Evolutionary conservation across 768 basidiomycete species (phyloP).

Genomic region (Hygrophorus pudorinus): DNA sequence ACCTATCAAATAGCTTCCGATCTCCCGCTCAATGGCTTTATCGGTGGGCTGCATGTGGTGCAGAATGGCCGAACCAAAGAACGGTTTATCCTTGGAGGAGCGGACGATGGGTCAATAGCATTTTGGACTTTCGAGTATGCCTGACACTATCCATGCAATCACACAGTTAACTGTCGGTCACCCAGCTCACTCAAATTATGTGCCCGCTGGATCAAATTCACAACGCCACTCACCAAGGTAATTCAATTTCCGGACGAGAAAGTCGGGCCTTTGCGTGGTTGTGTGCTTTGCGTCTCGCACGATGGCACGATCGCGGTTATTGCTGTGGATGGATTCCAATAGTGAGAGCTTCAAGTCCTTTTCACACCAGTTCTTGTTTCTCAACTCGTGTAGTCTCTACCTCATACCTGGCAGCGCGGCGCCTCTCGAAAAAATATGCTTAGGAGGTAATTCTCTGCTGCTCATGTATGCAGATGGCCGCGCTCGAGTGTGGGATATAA

Average conservation of each 20-base stretch:
- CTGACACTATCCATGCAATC: not conserved
- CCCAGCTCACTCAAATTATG: slow-evolving; percentile 52
- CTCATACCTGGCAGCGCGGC: slow-evolving; percentile 76
- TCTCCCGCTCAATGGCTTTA: slow-evolving; percentile 32
- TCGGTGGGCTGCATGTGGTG: slow-evolving; percentile 44
- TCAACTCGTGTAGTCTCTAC: slow-evolving; percentile 42
- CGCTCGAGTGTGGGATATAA: slow-evolving; percentile 81
- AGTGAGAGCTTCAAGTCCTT: slow-evolving; percentile 39
- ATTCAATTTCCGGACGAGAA: slow-evolving; percentile 44
- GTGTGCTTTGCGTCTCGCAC: slow-evolving; percentile 58
- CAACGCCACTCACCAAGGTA: slow-evolving; percentile 49
- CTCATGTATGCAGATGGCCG: slow-evolving; percentile 67
- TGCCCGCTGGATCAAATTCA: slow-evolving; percentile 68
- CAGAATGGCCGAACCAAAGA: slow-evolving; percentile 52
- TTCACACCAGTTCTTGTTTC: not conserved
- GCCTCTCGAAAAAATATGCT: slow-evolving; percentile 50
- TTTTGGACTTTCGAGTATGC: slow-evolving; percentile 63
- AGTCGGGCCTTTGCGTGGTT: slow-evolving; percentile 51
- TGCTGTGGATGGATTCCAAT: slow-evolving; percentile 59
- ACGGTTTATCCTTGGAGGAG: slow-evolving; percentile 60
- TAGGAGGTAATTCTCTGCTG: slow-evolving; percentile 61
- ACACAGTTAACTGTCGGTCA: not conserved
- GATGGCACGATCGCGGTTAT: slow-evolving; percentile 85
- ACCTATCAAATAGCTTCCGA: slow-evolving; percentile 32
- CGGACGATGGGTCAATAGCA: slow-evolving; percentile 68